These are phyloP conservation scores for Rhododendron henanense DNA, from an alignment of 148 eudicot species.

Conservation along the genomic window DNA sequence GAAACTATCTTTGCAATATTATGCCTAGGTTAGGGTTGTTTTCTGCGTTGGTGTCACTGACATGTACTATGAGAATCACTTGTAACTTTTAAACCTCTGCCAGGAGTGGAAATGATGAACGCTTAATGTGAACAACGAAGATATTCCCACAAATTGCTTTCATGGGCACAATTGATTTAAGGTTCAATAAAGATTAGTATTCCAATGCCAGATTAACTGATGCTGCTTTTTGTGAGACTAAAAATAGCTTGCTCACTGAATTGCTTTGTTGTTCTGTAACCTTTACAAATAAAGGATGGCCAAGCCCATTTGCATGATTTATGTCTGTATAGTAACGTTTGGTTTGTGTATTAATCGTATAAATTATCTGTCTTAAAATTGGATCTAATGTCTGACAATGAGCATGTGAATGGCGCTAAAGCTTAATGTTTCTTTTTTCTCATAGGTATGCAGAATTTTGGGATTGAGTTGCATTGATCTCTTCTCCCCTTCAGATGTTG, in stretches of 20 bases:
- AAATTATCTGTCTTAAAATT: not conserved
- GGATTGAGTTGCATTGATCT: constrained; percentile 77
- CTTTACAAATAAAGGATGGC: not conserved
- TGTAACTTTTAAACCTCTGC: not conserved
- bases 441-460: constrained; percentile 66
- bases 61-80: not conserved
- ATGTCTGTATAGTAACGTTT: not conserved
- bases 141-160: not conserved
- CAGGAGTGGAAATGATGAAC: not conserved
- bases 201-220: not conserved
- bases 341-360: not conserved
- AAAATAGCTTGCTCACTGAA: not conserved
- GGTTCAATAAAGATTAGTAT: not conserved
- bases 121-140: not conserved
- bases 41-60: not conserved
- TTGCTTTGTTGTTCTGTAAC: not conserved
- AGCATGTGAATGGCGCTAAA: not conserved
- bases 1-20: not conserved
- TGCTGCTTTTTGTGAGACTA: not conserved
- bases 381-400: not conserved
- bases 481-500: constrained; percentile 83
- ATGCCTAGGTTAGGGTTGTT: not conserved
- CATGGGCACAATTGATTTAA: not conserved
- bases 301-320: not conserved
- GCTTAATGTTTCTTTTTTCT: not conserved